phyloP scores from a whole-genome alignment of 306 rosid genomes.

The Dryas octopetala region DNA sequence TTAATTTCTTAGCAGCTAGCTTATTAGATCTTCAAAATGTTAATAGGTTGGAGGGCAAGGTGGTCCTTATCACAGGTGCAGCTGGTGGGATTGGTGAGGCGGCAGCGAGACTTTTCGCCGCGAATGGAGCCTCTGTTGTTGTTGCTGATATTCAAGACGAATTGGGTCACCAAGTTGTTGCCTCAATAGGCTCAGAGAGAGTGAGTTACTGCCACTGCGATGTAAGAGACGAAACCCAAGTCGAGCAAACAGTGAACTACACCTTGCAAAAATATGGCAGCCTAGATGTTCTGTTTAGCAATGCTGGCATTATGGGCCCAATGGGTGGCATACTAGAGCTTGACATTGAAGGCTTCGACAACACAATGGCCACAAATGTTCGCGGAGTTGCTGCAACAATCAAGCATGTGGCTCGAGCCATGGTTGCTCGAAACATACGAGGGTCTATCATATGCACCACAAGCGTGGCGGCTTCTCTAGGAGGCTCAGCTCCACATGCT shows the following conservation, averaged over 20 bases:
- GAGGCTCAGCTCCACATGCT: constrained; percentile 63
- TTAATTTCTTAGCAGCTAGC: not conserved
- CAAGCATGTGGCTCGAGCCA: constrained; percentile 67
- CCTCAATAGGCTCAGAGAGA: constrained; percentile 46
- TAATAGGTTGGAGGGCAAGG: constrained; percentile 77
- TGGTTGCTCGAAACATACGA: constrained; percentile 48
- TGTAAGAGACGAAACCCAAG: constrained; percentile 72
- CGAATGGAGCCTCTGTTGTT: constrained; percentile 68
- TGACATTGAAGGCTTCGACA: constrained; percentile 58
- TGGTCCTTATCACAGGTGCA: constrained; percentile 76
- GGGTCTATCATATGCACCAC: constrained; percentile 87
- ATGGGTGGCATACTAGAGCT: constrained; percentile 60
- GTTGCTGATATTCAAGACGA: constrained; percentile 83
- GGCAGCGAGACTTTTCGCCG: constrained; percentile 54
- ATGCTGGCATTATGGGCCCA: constrained; percentile 76
- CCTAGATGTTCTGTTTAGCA: constrained; percentile 69
- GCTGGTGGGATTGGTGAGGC: constrained; percentile 92
- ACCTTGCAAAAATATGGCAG: constrained; percentile 59
- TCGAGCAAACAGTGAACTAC: constrained; percentile 53
- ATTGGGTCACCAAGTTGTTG: constrained; percentile 47
- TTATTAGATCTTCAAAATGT: constrained; percentile 7
- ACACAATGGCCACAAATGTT: constrained; percentile 63
- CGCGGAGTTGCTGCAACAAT: constrained; percentile 65
- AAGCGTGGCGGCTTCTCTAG: constrained; percentile 64
- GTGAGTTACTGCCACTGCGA: constrained; percentile 74